Conservation (phyloP, 2,329 filamentous ascomycete genomes). For the Sarocladiaceae sp. region DNA sequence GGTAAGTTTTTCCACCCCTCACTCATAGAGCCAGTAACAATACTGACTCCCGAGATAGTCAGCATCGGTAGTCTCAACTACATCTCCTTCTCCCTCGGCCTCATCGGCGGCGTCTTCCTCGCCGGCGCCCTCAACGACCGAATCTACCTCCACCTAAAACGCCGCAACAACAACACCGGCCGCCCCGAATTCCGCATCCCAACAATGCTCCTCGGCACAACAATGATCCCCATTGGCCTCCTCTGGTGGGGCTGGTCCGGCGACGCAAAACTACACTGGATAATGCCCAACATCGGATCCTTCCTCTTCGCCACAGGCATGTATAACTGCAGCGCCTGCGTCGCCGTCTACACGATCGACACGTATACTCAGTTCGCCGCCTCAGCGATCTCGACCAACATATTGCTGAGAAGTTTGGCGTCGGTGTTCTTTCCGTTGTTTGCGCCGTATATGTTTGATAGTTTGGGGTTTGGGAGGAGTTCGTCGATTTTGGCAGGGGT, state of each 20-base stretch:
- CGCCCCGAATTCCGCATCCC: conserved; percentile 19
- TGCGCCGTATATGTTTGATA: conserved; percentile 54
- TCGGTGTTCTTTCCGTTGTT: conserved; percentile 61
- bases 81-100: conserved; percentile 42
- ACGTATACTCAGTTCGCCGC: conserved; percentile 63
- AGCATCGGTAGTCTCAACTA: conserved; percentile 44
- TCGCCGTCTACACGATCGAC: conserved; percentile 67
- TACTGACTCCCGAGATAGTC: conserved; percentile 6
- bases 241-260: conserved; percentile 69
- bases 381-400: conserved; percentile 61
- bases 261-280: conserved; percentile 51
- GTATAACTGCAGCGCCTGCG: conserved; percentile 60
- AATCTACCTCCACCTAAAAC: conserved; percentile 14
- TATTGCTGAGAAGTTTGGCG: conserved; percentile 60
- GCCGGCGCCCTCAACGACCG: conserved; percentile 28
- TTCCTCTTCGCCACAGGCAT: conserved; percentile 60
- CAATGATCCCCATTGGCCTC: conserved; percentile 55
- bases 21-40: no score
- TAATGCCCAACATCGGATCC: conserved; percentile 59
- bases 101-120: conserved; percentile 46
- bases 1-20: no score
- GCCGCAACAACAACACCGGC: conserved; percentile 10
- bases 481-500: conserved; percentile 52
- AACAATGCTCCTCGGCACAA: conserved; percentile 16
- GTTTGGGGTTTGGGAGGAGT: conserved; percentile 54